A percentile compares a stretch with the other conserved stretches of the same genome.
Conservation (phyloP, 305 asterid species). For the Euphrasia arctica region DNA sequence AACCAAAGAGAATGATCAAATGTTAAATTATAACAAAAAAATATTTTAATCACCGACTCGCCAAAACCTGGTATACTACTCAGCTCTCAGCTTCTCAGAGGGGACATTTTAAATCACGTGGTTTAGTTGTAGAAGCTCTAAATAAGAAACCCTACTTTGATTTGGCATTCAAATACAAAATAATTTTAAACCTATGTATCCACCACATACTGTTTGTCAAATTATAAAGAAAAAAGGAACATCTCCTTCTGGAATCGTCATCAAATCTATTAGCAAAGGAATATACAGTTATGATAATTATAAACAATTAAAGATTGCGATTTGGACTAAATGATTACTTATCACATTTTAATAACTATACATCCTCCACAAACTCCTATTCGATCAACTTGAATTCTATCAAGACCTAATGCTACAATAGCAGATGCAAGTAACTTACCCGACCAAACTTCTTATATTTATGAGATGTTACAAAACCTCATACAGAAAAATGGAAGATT, state of each 20-base stretch:
- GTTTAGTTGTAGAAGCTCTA: neutral
- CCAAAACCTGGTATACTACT: neutral
- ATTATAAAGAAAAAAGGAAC: conserved; percentile 9
- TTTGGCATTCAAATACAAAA: neutral
- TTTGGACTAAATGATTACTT: neutral
- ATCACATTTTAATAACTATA: neutral
- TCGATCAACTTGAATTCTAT: conserved; percentile 4
- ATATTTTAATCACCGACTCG: neutral
- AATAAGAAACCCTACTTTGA: neutral
- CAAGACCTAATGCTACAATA: conserved; percentile 1
- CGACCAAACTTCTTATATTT: conserved; percentile 11
- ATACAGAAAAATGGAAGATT: conserved; percentile 3
- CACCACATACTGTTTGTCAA: conserved; percentile 10
- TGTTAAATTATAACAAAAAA: neutral
- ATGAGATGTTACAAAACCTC: neutral
- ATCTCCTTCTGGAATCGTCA: neutral
- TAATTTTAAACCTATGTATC: neutral
- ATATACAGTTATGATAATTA: neutral
- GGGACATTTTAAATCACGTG: neutral
- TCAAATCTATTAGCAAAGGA: neutral
- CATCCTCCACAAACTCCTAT: neutral
- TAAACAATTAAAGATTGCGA: neutral
- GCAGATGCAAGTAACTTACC: neutral
- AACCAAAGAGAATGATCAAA: neutral
- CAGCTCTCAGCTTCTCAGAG: neutral